Evolutionary conservation across 2,329 filamentous ascomycete genomes (phyloP).

Genomic region (Colletotrichum cordylinicola): DNA sequence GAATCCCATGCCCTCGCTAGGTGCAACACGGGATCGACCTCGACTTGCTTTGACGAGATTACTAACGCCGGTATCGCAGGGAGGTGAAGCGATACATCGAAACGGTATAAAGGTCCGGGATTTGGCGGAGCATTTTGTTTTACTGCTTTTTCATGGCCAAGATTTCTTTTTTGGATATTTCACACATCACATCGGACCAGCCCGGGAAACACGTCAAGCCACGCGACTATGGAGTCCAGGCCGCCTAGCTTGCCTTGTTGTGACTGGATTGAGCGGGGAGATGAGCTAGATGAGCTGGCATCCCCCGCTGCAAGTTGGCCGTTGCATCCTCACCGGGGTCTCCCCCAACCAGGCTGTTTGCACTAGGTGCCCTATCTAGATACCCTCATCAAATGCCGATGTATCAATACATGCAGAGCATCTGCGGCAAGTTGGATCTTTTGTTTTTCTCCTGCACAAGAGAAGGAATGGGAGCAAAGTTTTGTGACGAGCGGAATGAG

Average conservation of each 20-base stretch:
- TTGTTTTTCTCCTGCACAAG: background rate
- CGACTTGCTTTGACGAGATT: background rate
- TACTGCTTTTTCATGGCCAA: background rate
- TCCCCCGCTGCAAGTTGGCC: background rate
- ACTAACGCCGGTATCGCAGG: conserved; percentile 46
- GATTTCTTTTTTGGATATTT: background rate
- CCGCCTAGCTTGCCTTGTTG: background rate
- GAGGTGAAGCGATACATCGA: conserved; percentile 81
- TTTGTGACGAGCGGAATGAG: background rate
- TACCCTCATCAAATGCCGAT: conserved; percentile 17
- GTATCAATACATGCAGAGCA: background rate
- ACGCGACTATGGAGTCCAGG: background rate
- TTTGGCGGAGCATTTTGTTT: background rate
- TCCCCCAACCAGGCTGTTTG: background rate
- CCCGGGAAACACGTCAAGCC: background rate
- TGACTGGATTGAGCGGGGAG: background rate
- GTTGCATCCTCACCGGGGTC: background rate
- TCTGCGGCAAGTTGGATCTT: background rate
- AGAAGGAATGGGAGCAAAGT: background rate
- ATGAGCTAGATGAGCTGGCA: background rate
- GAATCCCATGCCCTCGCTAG: background rate
- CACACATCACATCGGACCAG: background rate
- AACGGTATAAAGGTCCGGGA: conserved; percentile 57
- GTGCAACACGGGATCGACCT: background rate
- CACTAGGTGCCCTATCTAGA: conserved; percentile 4